Percentiles rank a stretch among this genome's conserved stretches.
These are phyloP conservation scores for Lenwebbia sp. DNA, from an alignment of 345 rosid species.

Conservation along the genomic window DNA sequence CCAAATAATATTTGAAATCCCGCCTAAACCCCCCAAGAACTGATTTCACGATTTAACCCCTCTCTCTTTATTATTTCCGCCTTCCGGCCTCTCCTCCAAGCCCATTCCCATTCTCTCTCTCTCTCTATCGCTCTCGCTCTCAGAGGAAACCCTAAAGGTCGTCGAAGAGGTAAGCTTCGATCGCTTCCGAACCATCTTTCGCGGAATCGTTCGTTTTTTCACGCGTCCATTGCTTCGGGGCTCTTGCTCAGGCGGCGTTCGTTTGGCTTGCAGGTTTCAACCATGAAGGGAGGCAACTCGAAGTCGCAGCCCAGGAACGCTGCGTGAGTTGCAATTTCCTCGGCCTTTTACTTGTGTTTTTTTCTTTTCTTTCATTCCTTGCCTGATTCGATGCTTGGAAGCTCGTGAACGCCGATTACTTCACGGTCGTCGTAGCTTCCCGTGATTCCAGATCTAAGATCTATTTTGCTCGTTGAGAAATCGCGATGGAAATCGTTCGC, in stretches of 20 bases:
- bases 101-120: not conserved
- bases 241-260: not conserved
- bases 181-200: not conserved
- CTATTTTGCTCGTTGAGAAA: not conserved
- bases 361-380: not conserved
- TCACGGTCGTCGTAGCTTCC: not conserved
- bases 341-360: not conserved
- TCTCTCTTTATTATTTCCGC: conserved; percentile 34
- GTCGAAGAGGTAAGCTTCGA: conserved; percentile 8
- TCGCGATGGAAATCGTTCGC: not conserved
- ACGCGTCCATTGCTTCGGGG: not conserved
- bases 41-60: conserved; percentile 49
- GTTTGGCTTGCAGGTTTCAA: conserved; percentile 28
- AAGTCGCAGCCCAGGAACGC: conserved; percentile 63
- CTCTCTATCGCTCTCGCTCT: not conserved
- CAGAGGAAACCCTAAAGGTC: conserved; percentile 7
- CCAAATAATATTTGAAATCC: conserved; percentile 33
- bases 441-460: not conserved
- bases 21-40: conserved; percentile 52
- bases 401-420: not conserved
- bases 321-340: conserved; percentile 28
- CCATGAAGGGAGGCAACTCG: conserved; percentile 91
- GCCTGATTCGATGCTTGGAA: not conserved
- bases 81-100: conserved; percentile 1
- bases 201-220: not conserved